Conservation (phyloP, 2,329 filamentous ascomycete genomes). For the Lachnellula occidentalis region DNA sequence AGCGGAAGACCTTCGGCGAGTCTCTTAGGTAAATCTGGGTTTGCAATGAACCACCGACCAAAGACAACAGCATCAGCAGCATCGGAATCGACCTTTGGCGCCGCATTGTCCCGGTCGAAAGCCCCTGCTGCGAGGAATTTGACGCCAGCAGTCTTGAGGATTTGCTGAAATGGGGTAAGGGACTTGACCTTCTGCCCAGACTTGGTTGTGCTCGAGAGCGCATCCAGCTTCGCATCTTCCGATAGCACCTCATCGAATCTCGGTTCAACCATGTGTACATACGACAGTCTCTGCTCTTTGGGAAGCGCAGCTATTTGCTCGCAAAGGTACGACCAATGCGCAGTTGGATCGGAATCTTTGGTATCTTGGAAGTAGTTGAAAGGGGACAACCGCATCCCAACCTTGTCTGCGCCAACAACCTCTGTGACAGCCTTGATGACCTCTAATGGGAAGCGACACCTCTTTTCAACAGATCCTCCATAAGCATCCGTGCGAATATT, state of each 20-base stretch:
- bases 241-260: slow-evolving; percentile 41
- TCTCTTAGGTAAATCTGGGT: slow-evolving; percentile 35
- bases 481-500: slow-evolving; percentile 51
- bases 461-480: slow-evolving; percentile 43
- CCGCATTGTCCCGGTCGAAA: slow-evolving; percentile 1
- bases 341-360: slow-evolving; percentile 38
- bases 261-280: slow-evolving; percentile 50
- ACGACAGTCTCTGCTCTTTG: slow-evolving; percentile 36
- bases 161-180: neutral
- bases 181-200: neutral
- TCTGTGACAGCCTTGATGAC: slow-evolving; percentile 45
- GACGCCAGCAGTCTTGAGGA: neutral
- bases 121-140: slow-evolving; percentile 7
- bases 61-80: slow-evolving; percentile 23
- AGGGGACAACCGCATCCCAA: slow-evolving; percentile 50
- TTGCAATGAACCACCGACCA: slow-evolving; percentile 36
- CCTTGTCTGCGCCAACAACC: slow-evolving; percentile 45
- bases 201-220: neutral
- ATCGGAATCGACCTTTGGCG: slow-evolving; percentile 6
- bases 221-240: slow-evolving; percentile 38
- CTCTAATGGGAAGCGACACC: slow-evolving; percentile 46
- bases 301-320: slow-evolving; percentile 29
- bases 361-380: slow-evolving; percentile 58
- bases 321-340: slow-evolving; percentile 32
- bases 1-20: slow-evolving; percentile 5